Evolutionary conservation across 2,329 filamentous ascomycete genomes (phyloP).

Genomic region (Clathrospora elynae): DNA sequence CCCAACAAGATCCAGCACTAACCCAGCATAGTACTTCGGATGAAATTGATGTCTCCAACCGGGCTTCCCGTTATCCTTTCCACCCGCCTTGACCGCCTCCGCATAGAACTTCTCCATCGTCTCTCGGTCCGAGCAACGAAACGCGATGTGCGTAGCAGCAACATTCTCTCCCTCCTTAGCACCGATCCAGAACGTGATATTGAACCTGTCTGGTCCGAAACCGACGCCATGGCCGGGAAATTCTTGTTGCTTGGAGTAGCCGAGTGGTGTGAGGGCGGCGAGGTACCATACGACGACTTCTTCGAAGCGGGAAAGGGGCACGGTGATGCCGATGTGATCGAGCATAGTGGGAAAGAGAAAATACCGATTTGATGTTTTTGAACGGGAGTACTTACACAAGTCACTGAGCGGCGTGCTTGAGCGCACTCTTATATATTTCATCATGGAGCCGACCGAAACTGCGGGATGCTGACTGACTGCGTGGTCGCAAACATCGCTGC

Average conservation of each 20-base stretch:
- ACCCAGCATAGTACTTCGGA: constrained; percentile 37
- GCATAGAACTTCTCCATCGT: constrained; percentile 28
- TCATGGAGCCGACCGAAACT: too few relatives aligned
- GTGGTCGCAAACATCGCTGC: too few relatives aligned
- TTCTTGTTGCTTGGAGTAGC: constrained; percentile 32
- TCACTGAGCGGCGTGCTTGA: too few relatives aligned
- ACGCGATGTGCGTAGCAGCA: constrained; percentile 25
- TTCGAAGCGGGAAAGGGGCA: constrained; percentile 23
- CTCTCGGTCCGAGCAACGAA: constrained; percentile 21
- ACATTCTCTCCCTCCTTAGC: constrained; percentile 9
- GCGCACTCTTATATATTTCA: too few relatives aligned
- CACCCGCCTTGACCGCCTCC: constrained; percentile 32
- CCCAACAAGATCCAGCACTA: constrained; percentile 36
- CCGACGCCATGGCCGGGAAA: constrained; percentile 21
- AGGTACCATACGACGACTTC: constrained; percentile 31
- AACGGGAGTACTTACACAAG: too few relatives aligned
- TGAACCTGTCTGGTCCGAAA: constrained; percentile 18
- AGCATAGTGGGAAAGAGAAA: too few relatives aligned
- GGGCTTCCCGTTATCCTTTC: constrained; percentile 32
- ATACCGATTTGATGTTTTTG: too few relatives aligned
- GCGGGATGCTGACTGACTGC: too few relatives aligned
- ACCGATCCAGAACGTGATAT: constrained; percentile 25
- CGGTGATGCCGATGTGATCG: constrained; percentile 30
- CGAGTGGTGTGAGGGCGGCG: constrained; percentile 33
- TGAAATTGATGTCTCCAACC: constrained; percentile 32